phyloP scores from a whole-genome alignment of 768 basidiomycete species.

The Kondoa malvinella region DNA sequence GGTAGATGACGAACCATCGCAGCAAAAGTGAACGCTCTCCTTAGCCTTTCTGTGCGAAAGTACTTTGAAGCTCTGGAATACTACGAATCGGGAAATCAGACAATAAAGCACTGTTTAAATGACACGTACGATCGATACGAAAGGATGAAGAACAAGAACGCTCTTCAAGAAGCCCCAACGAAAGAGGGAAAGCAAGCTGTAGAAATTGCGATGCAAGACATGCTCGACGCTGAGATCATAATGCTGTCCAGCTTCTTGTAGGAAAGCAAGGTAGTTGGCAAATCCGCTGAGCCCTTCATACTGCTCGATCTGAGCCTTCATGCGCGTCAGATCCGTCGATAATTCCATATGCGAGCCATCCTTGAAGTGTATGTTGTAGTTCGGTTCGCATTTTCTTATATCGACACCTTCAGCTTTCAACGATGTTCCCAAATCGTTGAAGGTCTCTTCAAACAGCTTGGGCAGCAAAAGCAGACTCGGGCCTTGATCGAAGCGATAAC shows the following conservation, averaged over 20 bases:
- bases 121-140: constrained; percentile 28
- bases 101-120: neutral
- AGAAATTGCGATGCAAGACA: constrained; percentile 34
- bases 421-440: constrained; percentile 32
- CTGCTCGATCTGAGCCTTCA: constrained; percentile 33
- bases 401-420: constrained; percentile 32
- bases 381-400: constrained; percentile 36
- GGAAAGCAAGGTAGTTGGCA: constrained; percentile 28
- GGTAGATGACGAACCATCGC: constrained; percentile 24
- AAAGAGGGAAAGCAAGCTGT: constrained; percentile 30
- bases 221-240: constrained; percentile 33
- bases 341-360: constrained; percentile 35
- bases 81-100: neutral
- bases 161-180: constrained; percentile 31
- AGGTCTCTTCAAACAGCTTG: constrained; percentile 33
- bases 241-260: constrained; percentile 29
- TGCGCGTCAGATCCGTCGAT: constrained; percentile 30
- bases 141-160: constrained; percentile 31
- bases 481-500: constrained; percentile 35
- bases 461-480: constrained; percentile 32
- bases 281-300: constrained; percentile 34
- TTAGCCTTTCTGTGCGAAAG: constrained; percentile 31
- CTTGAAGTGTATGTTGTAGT: constrained; percentile 35
- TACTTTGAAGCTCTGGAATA: constrained; percentile 24
- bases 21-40: constrained; percentile 35